phyloP scores from a whole-genome alignment of 75 land plant species.

The Pseudotsuga menziesii region DNA sequence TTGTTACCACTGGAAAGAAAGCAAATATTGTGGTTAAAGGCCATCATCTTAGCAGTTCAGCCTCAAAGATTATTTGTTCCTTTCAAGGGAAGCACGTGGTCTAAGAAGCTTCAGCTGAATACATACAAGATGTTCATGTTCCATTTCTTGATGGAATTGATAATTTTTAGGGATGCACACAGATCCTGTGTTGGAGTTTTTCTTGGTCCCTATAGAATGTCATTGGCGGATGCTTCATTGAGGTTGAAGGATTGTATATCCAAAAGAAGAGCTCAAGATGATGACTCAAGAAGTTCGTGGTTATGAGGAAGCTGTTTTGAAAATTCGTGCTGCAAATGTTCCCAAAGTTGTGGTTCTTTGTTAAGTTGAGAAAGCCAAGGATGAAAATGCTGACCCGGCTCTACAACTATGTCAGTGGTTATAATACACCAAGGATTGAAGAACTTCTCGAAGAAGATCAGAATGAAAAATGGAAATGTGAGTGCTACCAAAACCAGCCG shows the following conservation, averaged over 20 bases:
- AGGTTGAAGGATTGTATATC: too few relatives aligned
- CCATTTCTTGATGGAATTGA: constrained; percentile 2
- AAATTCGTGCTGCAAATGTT: too few relatives aligned
- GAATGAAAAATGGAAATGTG: constrained; percentile 69
- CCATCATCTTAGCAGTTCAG: constrained; percentile 29
- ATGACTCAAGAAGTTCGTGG: too few relatives aligned
- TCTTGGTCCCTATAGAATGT: constrained; percentile 39
- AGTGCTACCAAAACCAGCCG: constrained; percentile 63
- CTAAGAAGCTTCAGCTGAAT: constrained; percentile 22
- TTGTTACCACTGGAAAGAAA: constrained; percentile 32
- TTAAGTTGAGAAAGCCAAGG: too few relatives aligned
- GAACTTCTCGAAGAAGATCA: constrained; percentile 79
- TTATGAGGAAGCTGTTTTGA: too few relatives aligned
- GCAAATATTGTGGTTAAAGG: constrained; percentile 54
- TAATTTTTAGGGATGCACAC: constrained; percentile 14
- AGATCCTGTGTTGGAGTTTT: constrained; percentile 33
- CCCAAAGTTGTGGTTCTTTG: too few relatives aligned
- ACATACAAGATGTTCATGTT: background rate
- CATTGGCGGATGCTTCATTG: constrained; percentile 72
- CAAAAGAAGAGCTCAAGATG: too few relatives aligned
- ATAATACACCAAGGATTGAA: too few relatives aligned
- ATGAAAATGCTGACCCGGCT: too few relatives aligned
- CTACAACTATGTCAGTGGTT: too few relatives aligned
- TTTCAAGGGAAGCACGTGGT: constrained; percentile 56
- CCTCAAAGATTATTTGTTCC: constrained; percentile 65